Evolutionary conservation across 768 basidiomycete genomes (phyloP).

Genomic region (Termitomyces sp.): DNA sequence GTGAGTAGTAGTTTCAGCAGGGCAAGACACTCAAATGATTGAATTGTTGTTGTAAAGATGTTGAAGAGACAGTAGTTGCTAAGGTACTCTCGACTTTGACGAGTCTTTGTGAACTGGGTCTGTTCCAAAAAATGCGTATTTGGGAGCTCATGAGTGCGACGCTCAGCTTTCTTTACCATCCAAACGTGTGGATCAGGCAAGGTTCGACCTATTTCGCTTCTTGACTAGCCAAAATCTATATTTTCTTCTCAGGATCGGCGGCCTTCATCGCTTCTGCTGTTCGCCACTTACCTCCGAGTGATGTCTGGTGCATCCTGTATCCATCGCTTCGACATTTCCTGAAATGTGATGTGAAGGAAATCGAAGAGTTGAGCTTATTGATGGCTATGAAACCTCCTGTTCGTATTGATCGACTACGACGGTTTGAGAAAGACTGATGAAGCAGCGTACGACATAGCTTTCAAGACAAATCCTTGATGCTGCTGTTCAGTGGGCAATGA

Average conservation of each 20-base stretch:
- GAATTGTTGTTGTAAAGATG: conserved; percentile 46
- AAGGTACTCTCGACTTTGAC: conserved; percentile 85
- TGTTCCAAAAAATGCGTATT: conserved; percentile 92
- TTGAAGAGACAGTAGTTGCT: conserved; percentile 91
- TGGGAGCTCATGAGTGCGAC: conserved; percentile 94
- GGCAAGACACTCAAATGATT: not conserved
- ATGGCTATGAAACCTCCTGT: too few relatives aligned
- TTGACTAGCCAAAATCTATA: not conserved
- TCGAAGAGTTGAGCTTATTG: too few relatives aligned
- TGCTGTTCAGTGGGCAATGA: conserved; percentile 79
- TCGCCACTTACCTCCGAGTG: conserved; percentile 75
- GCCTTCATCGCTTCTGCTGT: conserved; percentile 87
- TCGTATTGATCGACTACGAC: too few relatives aligned
- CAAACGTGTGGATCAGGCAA: conserved; percentile 94
- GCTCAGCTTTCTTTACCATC: conserved; percentile 89
- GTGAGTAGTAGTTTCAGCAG: conserved; percentile 37
- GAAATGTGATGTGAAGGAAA: conserved; percentile 70
- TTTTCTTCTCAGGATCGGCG: conserved; percentile 53
- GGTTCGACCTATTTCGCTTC: conserved; percentile 36
- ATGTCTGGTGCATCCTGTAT: conserved; percentile 97
- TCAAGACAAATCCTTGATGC: conserved; percentile 76
- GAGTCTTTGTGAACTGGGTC: conserved; percentile 81
- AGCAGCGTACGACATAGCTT: conserved; percentile 36
- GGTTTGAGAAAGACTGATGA: too few relatives aligned
- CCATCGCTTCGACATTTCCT: conserved; percentile 85